Base-by-base conservation (phyloP, 352 stramenopile genomes). In the Phytophthora tentaculata region DNA sequence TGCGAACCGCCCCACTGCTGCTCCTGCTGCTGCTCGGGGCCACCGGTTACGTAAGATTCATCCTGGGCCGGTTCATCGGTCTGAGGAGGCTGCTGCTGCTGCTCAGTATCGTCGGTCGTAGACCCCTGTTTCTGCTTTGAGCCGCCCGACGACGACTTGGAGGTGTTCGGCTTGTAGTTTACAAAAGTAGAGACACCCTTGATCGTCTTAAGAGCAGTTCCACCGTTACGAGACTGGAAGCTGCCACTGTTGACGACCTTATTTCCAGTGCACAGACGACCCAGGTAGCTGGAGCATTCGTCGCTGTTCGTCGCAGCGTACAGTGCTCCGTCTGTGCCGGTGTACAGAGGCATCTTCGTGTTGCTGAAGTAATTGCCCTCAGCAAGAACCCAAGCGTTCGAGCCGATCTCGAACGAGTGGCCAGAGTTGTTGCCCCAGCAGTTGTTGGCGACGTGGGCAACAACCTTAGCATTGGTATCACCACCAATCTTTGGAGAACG, bases 361-460 rank as follows among this genome's bases (percentile, higher is more conserved):
- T 73, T 63, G 58, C 69, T 61, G 32, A 83, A 81, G 73, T 76
- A 74, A 66, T 84, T 84, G 20, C 71, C 70, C 37, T 84, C 76
- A 9, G 64, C 57, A 1, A 84, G 67, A 4, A 43, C 35, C 3
- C 8, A 43, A 4, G 10, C 35, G 35, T 43, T 43, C 3, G 13
- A 3, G 2, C 35, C 35, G 35, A 43, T 17, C 8, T 43, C 35
- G 13, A 43, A 43, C 13, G 35, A 43, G 54, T 73, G 63, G 20
- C 73, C 70, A 28, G 73, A 69, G 63, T 76, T 84, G 66, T 80
- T 63, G n/a, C 35, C 35, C 35, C 35, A 43, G 12, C 6, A n/a
- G 35, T 43, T 43, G 35, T 43, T 43, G 8, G 35, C 35, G 1
- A 43, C 35, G 13, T 43, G 35, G 9, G 32, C 32, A 8, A 39